Evolutionary conservation across 2,329 filamentous ascomycete genomes (phyloP), one percentile per base, ranked within the genome.

Genomic region (Fusarium lateritium): DNA sequence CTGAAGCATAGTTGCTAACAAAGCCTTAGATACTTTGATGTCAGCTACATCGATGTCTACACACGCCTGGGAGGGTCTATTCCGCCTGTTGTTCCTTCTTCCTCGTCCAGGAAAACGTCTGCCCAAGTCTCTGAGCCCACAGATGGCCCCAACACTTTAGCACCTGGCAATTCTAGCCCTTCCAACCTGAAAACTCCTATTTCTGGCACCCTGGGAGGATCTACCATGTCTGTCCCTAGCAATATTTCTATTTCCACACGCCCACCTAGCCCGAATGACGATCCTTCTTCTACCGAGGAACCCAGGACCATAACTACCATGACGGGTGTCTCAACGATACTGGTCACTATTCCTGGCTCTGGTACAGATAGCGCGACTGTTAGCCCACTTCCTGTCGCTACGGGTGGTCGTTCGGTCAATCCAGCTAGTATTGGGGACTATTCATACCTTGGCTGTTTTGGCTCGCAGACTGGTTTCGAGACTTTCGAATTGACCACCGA

Each of bases 31-130:
- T 78, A 83, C 76, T 79, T 88, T 87, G 74, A 91, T 70, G 81
- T 92, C 79, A 79, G 82, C 57, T 86, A 84, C 69, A 85, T 87
- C 59, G 83, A 87, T 31, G 79, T 84, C 21, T 87, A 85, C 57
- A 61, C 75, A 50, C 59, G 56, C 45, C 70, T 49, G 7, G 46
- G 44, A 21, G 51, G 65, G 26, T 45, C 49, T 9, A 28, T 50
- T 14, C 64, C 55, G 4, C 47, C 66, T 10, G 40, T 64, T 22
- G 15, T 60, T 9, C 44, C 69, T 13, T 50, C 45, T 13, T 50
- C 45, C 17, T 44, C 61, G 14, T 15, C 60, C 7, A 43, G 43
- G 3, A 24, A 62, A 13, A 19, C 43, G 5, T 51, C 57, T 5
- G 11, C 47, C 15, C 26, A 31, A 21, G 28, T 31, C 40, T 44